Percentiles rank a stretch among this genome's conserved stretches.
Conservation (phyloP, 345 rosid species). For the Eucalyptus sp. region DNA sequence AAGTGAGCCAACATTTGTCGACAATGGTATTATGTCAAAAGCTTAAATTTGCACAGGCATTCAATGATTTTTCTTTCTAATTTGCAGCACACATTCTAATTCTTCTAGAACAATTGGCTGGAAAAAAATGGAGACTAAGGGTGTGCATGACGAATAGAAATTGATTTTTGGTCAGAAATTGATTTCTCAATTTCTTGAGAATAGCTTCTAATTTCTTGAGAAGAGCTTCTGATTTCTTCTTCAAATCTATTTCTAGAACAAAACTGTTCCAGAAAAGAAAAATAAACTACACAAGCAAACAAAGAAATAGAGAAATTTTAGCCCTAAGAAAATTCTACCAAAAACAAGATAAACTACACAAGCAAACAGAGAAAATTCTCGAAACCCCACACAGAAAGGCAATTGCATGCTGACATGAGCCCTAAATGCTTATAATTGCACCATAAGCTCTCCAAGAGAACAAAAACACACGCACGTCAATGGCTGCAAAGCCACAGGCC, state of each 20-base stretch:
- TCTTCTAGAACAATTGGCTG: not conserved
- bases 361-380: not conserved
- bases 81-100: not conserved
- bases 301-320: too few species aligned
- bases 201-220: too few species aligned
- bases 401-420: not conserved
- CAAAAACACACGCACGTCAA: not conserved
- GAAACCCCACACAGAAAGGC: not conserved
- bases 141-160: too few species aligned
- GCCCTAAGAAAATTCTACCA: too few species aligned
- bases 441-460: not conserved
- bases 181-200: too few species aligned
- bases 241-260: too few species aligned
- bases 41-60: not conserved
- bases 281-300: too few species aligned
- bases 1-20: not conserved
- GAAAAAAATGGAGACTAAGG: not conserved
- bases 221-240: too few species aligned
- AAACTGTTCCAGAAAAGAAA: too few species aligned
- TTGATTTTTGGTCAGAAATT: too few species aligned
- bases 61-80: not conserved
- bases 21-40: not conserved
- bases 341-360: not conserved
- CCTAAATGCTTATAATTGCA: not conserved
- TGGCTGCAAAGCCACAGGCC: not conserved